Conservation (phyloP, 768 basidiomycete genomes). For the Neoboletus magnificus region DNA sequence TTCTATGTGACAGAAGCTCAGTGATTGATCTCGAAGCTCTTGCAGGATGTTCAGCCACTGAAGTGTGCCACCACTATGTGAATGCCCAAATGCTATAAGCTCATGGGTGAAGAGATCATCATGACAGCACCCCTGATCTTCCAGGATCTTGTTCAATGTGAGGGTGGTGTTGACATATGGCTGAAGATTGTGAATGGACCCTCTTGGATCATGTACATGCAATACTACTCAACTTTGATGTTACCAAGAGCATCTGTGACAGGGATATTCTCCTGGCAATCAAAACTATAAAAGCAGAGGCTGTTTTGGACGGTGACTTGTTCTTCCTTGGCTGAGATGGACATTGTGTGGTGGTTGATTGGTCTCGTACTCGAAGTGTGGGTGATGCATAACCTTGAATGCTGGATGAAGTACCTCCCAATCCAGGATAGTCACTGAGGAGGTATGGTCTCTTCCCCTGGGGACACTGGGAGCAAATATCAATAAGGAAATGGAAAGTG, state of each 20-base stretch:
- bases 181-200: slow-evolving; percentile 33
- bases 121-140: slow-evolving; percentile 41
- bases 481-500: slow-evolving; percentile 30
- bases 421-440: not conserved
- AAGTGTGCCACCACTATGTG: slow-evolving; percentile 43
- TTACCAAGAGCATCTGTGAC: slow-evolving; percentile 10
- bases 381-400: slow-evolving; percentile 26
- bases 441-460: not conserved
- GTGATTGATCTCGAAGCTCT: slow-evolving; percentile 34
- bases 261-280: slow-evolving; percentile 12
- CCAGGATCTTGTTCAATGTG: slow-evolving; percentile 40
- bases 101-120: slow-evolving; percentile 42
- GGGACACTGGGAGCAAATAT: slow-evolving; percentile 25
- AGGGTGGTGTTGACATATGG: slow-evolving; percentile 37
- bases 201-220: slow-evolving; percentile 30
- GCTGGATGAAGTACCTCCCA: not conserved
- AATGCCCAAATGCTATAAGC: slow-evolving; percentile 38
- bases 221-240: slow-evolving; percentile 16
- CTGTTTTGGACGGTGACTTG: slow-evolving; percentile 30
- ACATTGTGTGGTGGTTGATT: slow-evolving; percentile 4
- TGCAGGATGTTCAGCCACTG: slow-evolving; percentile 52
- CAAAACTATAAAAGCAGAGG: slow-evolving; percentile 29
- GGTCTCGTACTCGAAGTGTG: slow-evolving; percentile 38
- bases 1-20: slow-evolving; percentile 39
- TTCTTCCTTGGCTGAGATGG: slow-evolving; percentile 14